Percentiles rank a stretch among this genome's conserved stretches.
phyloP scores from a whole-genome alignment of 2,329 filamentous ascomycete genomes.

The Lasiodiplodia sp. region DNA sequence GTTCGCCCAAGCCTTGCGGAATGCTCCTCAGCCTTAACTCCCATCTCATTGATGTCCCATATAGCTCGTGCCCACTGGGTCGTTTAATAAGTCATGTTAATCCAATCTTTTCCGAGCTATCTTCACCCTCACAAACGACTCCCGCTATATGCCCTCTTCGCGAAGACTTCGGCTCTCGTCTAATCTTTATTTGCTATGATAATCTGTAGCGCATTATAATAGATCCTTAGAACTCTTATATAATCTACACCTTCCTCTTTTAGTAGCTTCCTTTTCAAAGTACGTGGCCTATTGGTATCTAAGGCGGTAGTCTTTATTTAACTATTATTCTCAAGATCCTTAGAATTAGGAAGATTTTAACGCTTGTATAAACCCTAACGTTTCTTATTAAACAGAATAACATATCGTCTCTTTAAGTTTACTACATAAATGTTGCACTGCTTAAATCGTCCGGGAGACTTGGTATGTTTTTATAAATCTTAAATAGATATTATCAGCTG shows the following conservation, averaged over 20 bases:
- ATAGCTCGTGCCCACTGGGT: slow-evolving; percentile 32
- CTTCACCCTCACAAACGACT: slow-evolving; percentile 32
- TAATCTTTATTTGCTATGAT: slow-evolving; percentile 42
- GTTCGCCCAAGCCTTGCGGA: slow-evolving; percentile 26
- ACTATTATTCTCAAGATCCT: too few relatives aligned
- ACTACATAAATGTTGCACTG: too few relatives aligned
- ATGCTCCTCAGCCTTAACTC: slow-evolving; percentile 39
- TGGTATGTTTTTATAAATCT: too few relatives aligned
- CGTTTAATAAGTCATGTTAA: slow-evolving; percentile 31
- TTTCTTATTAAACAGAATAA: too few relatives aligned
- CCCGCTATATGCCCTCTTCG: slow-evolving; percentile 33
- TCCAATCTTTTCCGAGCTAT: slow-evolving; percentile 35
- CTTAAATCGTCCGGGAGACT: too few relatives aligned
- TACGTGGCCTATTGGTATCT: not conserved
- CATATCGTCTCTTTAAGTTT: too few relatives aligned
- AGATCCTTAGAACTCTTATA: slow-evolving; percentile 36
- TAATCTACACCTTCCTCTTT: slow-evolving; percentile 37
- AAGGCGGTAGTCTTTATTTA: not conserved
- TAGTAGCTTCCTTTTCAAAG: slow-evolving; percentile 33
- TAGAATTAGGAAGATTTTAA: too few relatives aligned
- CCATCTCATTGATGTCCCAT: slow-evolving; percentile 37
- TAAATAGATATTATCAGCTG: too few relatives aligned
- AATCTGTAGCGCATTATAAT: slow-evolving; percentile 39
- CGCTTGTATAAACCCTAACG: too few relatives aligned
- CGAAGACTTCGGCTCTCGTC: slow-evolving; percentile 42